Evolutionary conservation across 2,329 filamentous ascomycete genomes (phyloP).

Genomic region (Claviceps sp.): DNA sequence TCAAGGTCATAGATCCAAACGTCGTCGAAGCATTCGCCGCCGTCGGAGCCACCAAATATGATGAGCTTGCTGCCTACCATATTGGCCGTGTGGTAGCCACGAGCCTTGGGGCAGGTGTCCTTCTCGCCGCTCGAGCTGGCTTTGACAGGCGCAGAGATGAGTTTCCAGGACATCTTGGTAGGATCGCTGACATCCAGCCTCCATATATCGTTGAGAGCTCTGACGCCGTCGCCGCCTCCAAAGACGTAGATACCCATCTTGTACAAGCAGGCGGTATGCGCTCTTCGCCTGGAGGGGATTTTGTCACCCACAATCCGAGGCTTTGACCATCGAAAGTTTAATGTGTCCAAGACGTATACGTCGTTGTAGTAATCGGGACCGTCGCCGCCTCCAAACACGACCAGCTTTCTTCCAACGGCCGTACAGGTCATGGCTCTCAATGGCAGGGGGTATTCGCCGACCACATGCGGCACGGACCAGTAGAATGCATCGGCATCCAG

Average conservation of each 20-base stretch:
- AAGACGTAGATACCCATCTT: slow-evolving; percentile 59
- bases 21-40: slow-evolving; percentile 58
- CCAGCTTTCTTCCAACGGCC: slow-evolving; percentile 55
- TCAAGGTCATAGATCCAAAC: slow-evolving; percentile 63
- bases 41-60: slow-evolving; percentile 57
- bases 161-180: slow-evolving; percentile 54
- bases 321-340: slow-evolving; percentile 53
- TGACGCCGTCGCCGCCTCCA: slow-evolving; percentile 56
- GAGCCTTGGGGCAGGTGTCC: slow-evolving; percentile 43
- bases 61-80: slow-evolving; percentile 62
- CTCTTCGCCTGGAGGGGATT: slow-evolving; percentile 46
- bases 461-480: slow-evolving; percentile 52
- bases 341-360: slow-evolving; percentile 57
- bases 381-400: slow-evolving; percentile 57
- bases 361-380: slow-evolving; percentile 61
- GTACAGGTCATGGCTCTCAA: slow-evolving; percentile 61
- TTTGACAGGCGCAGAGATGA: slow-evolving; percentile 39
- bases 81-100: slow-evolving; percentile 60
- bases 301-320: slow-evolving; percentile 46
- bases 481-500: slow-evolving; percentile 58
- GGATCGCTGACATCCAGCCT: slow-evolving; percentile 54
- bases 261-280: slow-evolving; percentile 59
- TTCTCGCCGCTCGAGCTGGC: slow-evolving; percentile 13
- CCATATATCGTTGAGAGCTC: slow-evolving; percentile 59
- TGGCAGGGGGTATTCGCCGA: slow-evolving; percentile 50